Conservation (phyloP, 768 basidiomycete species). For the Boletus barrowsii region DNA sequence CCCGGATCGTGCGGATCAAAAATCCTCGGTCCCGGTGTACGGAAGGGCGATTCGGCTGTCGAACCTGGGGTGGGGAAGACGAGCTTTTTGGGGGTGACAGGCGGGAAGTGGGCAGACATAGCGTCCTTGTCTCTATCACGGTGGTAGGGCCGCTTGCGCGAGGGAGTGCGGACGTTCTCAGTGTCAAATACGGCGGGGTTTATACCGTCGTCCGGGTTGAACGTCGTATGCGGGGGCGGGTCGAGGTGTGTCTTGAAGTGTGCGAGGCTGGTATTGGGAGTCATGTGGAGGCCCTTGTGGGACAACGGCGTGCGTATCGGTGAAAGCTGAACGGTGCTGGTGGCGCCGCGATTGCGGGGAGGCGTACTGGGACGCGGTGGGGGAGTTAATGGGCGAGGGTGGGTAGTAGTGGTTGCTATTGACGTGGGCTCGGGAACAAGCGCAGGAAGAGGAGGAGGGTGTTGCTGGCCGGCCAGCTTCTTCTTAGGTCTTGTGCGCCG, state of each 20-base stretch:
- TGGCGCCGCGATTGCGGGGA: conserved; percentile 25
- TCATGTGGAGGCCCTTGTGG: conserved; percentile 67
- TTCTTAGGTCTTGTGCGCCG: conserved; percentile 29
- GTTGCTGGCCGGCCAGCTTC: conserved; percentile 14
- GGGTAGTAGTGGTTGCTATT: conserved; percentile 8
- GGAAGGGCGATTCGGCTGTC: conserved; percentile 41
- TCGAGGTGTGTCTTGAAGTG: conserved; percentile 70
- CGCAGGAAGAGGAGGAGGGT: conserved; percentile 19
- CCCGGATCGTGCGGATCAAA: conserved; percentile 74
- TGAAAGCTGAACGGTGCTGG: conserved; percentile 44
- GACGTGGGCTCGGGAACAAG: conserved; percentile 27
- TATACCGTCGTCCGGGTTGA: conserved; percentile 29
- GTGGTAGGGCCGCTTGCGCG: conserved; percentile 38
- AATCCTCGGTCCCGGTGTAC: conserved; percentile 47
- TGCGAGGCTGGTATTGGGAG: conserved; percentile 59
- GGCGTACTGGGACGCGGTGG: conserved; percentile 43
- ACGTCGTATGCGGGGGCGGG: conserved; percentile 47
- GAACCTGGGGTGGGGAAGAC: conserved; percentile 31
- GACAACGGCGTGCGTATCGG: conserved; percentile 65
- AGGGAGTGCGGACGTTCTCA: conserved; percentile 44
- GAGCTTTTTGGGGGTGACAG: conserved; percentile 45
- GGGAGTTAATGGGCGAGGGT: conserved; percentile 28
- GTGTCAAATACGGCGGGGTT: conserved; percentile 36
- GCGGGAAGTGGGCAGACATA: conserved; percentile 26
- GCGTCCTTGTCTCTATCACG: conserved; percentile 23